phyloP scores from a whole-genome alignment of 768 basidiomycete genomes.

The Mycena belliarum region DNA sequence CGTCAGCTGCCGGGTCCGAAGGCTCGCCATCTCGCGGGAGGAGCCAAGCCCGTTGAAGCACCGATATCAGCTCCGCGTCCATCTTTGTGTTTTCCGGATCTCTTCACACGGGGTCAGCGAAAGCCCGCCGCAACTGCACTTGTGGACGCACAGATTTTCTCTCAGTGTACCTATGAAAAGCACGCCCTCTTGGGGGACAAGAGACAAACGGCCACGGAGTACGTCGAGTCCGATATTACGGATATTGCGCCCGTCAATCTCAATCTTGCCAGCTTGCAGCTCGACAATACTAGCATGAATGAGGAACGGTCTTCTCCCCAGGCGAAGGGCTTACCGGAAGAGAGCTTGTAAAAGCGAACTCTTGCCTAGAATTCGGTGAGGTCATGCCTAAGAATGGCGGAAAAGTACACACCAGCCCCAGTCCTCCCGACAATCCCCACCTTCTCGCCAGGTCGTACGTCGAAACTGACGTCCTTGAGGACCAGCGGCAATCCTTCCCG shows the following conservation, averaged over 20 bases:
- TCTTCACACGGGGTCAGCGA: slow-evolving; percentile 27
- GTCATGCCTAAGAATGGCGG: not conserved
- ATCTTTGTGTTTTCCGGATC: slow-evolving; percentile 55
- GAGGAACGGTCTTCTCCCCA: not conserved
- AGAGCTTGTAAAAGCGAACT: slow-evolving; percentile 59
- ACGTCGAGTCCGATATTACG: slow-evolving; percentile 53
- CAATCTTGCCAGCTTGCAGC: slow-evolving; percentile 54
- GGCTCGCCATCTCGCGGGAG: slow-evolving; percentile 48
- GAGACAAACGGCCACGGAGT: slow-evolving; percentile 54
- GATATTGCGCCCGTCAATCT: slow-evolving; percentile 59
- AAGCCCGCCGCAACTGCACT: not conserved
- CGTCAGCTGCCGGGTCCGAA: slow-evolving; percentile 46
- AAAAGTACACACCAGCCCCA: slow-evolving; percentile 25
- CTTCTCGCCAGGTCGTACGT: slow-evolving; percentile 64
- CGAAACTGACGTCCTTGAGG: slow-evolving; percentile 59
- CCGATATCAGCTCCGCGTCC: slow-evolving; percentile 63
- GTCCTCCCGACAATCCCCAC: slow-evolving; percentile 51
- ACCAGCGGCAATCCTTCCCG: slow-evolving; percentile 66
- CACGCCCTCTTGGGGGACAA: slow-evolving; percentile 69
- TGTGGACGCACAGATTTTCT: slow-evolving; percentile 41
- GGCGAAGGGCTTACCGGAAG: slow-evolving; percentile 41
- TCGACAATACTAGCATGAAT: slow-evolving; percentile 53
- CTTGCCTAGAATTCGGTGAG: slow-evolving; percentile 37
- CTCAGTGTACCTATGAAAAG: slow-evolving; percentile 54
- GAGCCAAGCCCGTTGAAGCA: slow-evolving; percentile 61